Percentiles rank a stretch among this genome's conserved stretches.
Conservation (phyloP, 2,329 filamentous ascomycete species). For the Colletotrichum incanum region DNA sequence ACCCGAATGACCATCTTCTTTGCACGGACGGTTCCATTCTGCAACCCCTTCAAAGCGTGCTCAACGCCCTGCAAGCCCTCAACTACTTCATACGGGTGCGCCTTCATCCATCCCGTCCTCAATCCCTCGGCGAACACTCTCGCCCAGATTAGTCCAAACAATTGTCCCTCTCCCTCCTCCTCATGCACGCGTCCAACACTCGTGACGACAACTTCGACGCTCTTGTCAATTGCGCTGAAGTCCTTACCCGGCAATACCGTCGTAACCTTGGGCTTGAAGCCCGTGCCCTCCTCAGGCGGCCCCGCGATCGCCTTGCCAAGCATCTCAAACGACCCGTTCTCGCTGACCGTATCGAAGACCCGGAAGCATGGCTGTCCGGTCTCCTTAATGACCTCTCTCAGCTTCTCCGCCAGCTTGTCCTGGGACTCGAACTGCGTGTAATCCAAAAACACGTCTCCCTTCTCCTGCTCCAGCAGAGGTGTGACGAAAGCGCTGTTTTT, state of each 20-base stretch:
- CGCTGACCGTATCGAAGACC: constrained; percentile 44
- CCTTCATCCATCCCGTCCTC: constrained; percentile 42
- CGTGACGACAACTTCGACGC: constrained; percentile 38
- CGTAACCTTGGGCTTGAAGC: constrained; percentile 41
- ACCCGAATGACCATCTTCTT: constrained; percentile 45
- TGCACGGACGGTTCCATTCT: constrained; percentile 39
- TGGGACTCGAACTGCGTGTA: constrained; percentile 43
- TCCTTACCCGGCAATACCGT: constrained; percentile 39
- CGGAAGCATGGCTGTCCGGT: constrained; percentile 32
- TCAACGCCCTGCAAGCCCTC: constrained; percentile 39
- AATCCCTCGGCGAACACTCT: constrained; percentile 40
- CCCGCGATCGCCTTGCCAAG: constrained; percentile 41
- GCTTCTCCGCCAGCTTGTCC: constrained; percentile 39
- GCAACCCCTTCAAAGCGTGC: constrained; percentile 37
- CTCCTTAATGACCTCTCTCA: constrained; percentile 36
- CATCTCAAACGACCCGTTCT: constrained; percentile 41
- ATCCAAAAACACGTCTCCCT: constrained; percentile 43
- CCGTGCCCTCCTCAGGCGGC: constrained; percentile 32
- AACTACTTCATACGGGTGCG: constrained; percentile 43
- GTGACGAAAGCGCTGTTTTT: constrained; percentile 47
- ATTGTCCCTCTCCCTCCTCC: constrained; percentile 34
- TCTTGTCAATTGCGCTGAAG: constrained; percentile 26
- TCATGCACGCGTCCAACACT: constrained; percentile 40
- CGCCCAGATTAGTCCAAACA: constrained; percentile 41
- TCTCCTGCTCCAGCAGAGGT: constrained; percentile 22